Evolutionary conservation across 768 basidiomycete genomes (phyloP).

Genomic region (Lactarius deliciosus): DNA sequence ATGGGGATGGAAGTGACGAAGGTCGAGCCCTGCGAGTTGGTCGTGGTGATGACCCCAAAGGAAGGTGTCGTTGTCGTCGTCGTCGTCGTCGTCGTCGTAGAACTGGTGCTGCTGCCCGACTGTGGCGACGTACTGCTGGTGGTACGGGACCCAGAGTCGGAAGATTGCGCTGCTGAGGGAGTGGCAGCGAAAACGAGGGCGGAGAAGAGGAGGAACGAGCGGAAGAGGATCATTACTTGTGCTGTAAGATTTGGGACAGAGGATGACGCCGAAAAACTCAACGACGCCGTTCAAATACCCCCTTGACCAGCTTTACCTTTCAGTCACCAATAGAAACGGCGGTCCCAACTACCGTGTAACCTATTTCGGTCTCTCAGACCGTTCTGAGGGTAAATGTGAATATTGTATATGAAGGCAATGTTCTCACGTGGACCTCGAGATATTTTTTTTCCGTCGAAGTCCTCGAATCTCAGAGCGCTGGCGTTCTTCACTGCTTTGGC

Average conservation of each 20-base stretch:
- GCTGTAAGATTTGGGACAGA: neutral
- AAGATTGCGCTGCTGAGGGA: neutral
- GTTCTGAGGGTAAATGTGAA: neutral
- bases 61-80: too few species aligned
- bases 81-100: neutral
- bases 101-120: slow-evolving; percentile 1
- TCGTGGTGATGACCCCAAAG: slow-evolving; percentile 24
- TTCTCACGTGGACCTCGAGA: too few species aligned
- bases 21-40: slow-evolving; percentile 25
- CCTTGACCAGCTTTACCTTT: neutral
- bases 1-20: slow-evolving; percentile 26
- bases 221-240: neutral
- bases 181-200: neutral
- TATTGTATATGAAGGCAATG: neutral
- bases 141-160: neutral
- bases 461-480: too few species aligned
- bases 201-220: neutral
- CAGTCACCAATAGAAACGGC: neutral
- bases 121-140: neutral
- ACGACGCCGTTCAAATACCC: neutral
- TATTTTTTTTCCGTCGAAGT: too few species aligned
- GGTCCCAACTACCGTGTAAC: neutral
- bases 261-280: neutral
- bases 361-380: neutral
- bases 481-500: too few species aligned